Conservation (phyloP, 2,329 filamentous ascomycete genomes). For the Phialemonium atrogriseum region DNA sequence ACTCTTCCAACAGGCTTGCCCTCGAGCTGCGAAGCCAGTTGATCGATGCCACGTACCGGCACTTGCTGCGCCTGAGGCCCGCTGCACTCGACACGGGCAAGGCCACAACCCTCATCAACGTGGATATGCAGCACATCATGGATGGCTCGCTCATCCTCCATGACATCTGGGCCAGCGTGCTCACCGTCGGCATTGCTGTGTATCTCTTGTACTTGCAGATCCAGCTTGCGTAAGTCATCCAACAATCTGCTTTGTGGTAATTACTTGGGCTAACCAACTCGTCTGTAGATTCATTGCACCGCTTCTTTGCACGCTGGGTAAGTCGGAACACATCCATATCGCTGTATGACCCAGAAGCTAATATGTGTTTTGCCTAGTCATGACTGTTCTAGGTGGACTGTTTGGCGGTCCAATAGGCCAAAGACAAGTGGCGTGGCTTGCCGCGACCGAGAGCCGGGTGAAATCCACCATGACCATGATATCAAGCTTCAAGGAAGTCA, state of each 20-base stretch:
- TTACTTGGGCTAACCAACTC: no score
- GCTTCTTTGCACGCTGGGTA: slow-evolving; percentile 6
- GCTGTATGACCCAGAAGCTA: no score
- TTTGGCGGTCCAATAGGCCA: slow-evolving; percentile 5
- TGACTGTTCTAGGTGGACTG: slow-evolving; percentile 5
- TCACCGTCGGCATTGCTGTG: slow-evolving; percentile 5
- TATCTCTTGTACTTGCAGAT: slow-evolving; percentile 7
- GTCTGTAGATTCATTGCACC: slow-evolving; percentile 6
- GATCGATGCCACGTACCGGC: slow-evolving; percentile 5
- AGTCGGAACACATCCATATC: no score
- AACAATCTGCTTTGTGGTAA: no score
- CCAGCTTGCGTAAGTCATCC: slow-evolving; percentile 5
- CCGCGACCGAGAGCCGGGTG: slow-evolving; percentile 5
- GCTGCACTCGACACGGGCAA: slow-evolving; percentile 5
- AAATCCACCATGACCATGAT: slow-evolving; percentile 8
- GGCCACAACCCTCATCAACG: slow-evolving; percentile 6
- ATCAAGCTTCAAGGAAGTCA: slow-evolving; percentile 7
- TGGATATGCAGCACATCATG: slow-evolving; percentile 9
- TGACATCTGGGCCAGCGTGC: slow-evolving; percentile 7
- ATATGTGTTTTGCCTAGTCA: no score
- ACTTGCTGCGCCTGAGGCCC: slow-evolving; percentile 5
- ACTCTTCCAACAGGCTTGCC: slow-evolving; percentile 7
- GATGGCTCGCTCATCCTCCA: slow-evolving; percentile 6
- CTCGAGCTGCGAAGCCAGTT: slow-evolving; percentile 6
- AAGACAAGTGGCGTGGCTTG: slow-evolving; percentile 6